Conservation (phyloP, 306 rosid species). For the Biancaea sappan region DNA sequence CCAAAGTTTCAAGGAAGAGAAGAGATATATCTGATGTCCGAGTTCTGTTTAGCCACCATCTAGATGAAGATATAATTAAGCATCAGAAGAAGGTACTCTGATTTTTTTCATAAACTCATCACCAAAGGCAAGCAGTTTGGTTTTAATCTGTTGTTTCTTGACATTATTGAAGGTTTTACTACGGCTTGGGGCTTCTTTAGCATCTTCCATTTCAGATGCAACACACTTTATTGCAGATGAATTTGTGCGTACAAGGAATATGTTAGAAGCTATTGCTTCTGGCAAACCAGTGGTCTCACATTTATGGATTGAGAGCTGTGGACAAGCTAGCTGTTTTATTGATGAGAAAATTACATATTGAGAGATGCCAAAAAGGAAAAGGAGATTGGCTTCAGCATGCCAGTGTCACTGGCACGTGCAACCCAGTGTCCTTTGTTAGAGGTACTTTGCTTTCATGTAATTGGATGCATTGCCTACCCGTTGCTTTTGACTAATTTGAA, state of each 20-base stretch:
- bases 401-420: conserved; percentile 73
- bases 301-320: conserved; percentile 89
- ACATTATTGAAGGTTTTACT: conserved; percentile 57
- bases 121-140: conserved; percentile 10
- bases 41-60: conserved; percentile 78
- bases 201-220: conserved; percentile 70
- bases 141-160: conserved; percentile 35
- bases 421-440: conserved; percentile 62
- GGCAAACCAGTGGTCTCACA: conserved; percentile 90
- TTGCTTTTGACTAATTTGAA: conserved; percentile 21
- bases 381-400: conserved; percentile 87
- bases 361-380: conserved; percentile 83
- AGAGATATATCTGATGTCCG: conserved; percentile 71
- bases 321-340: conserved; percentile 86
- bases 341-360: conserved; percentile 77
- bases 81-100: conserved; percentile 80
- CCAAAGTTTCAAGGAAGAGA: conserved; percentile 77
- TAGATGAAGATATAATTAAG: conserved; percentile 70
- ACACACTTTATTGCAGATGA: conserved; percentile 90
- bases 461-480: conserved; percentile 28
- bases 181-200: conserved; percentile 69
- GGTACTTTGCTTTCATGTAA: conserved; percentile 31
- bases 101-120: conserved; percentile 11
- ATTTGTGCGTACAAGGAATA: conserved; percentile 84
- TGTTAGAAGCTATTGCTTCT: conserved; percentile 87